Conservation (phyloP, 805 yeast genomes). For the Sungouiella blattae region DNA sequence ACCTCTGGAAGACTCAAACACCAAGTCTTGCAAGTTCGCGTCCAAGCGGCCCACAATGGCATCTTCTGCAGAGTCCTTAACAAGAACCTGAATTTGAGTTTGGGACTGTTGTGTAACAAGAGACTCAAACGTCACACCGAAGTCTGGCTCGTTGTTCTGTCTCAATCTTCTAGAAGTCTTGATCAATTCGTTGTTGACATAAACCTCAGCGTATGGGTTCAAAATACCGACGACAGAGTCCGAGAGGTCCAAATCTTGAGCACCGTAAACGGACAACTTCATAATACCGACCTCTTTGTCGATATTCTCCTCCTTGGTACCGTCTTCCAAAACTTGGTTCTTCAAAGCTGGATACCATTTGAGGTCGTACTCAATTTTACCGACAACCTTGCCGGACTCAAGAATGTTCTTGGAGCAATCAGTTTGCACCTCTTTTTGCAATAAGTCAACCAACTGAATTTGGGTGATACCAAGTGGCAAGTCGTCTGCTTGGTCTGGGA, state of each 20-base stretch:
- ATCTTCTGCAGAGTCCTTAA: slow-evolving; percentile 60
- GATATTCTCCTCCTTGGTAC: slow-evolving; percentile 45
- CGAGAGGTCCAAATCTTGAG: slow-evolving; percentile 52
- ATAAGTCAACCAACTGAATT: slow-evolving; percentile 55
- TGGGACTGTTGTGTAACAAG: slow-evolving; percentile 58
- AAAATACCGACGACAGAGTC: slow-evolving; percentile 49
- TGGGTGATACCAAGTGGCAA: slow-evolving; percentile 44
- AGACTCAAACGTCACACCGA: slow-evolving; percentile 61
- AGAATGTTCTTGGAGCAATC: slow-evolving; percentile 42
- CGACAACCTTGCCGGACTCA: slow-evolving; percentile 54
- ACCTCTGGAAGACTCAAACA: slow-evolving; percentile 47
- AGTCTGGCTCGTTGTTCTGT: slow-evolving; percentile 69
- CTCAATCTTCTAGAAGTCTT: slow-evolving; percentile 59
- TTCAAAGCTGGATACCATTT: slow-evolving; percentile 48
- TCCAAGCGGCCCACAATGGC: slow-evolving; percentile 51
- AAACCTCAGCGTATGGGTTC: slow-evolving; percentile 69
- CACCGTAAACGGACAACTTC: slow-evolving; percentile 59
- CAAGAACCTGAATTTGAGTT: slow-evolving; percentile 51
- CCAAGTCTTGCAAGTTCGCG: slow-evolving; percentile 51
- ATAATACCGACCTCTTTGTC: slow-evolving; percentile 74
- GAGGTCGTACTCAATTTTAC: slow-evolving; percentile 55
- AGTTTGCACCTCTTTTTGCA: slow-evolving; percentile 50
- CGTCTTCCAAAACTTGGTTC: slow-evolving; percentile 45
- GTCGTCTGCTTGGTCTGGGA: slow-evolving; percentile 53
- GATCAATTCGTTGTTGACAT: slow-evolving; percentile 53